These are phyloP conservation scores for Chloropicon primus DNA, from an alignment of 139 green algal genomes.

Conservation along the genomic window DNA sequence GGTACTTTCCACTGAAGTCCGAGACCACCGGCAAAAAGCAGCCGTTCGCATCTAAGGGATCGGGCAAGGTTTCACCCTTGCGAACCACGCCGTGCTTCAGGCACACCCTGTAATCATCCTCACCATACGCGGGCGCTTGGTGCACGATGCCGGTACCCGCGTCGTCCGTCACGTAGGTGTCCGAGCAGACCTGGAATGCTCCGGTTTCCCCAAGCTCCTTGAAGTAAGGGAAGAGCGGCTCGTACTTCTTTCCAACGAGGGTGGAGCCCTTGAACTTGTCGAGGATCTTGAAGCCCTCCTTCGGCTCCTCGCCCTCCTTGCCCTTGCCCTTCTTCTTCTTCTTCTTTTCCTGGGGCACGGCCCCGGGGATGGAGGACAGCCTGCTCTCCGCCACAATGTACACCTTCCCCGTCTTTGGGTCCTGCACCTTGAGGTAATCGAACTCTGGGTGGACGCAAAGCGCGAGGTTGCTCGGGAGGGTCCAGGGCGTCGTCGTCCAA, in stretches of 20 bases:
- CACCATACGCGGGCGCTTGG: slow-evolving; percentile 88
- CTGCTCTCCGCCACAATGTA: slow-evolving; percentile 81
- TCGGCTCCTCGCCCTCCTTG: slow-evolving; percentile 33
- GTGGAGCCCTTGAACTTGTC: slow-evolving; percentile 51
- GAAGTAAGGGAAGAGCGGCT: slow-evolving; percentile 93
- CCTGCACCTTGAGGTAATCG: slow-evolving; percentile 67
- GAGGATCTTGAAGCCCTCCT: slow-evolving; percentile 54
- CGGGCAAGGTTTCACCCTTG: slow-evolving; percentile 65
- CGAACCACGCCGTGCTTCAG: slow-evolving; percentile 51
- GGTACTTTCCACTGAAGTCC: slow-evolving; percentile 67
- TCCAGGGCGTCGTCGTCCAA: slow-evolving; percentile 99
- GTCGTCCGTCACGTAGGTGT: slow-evolving; percentile 91
- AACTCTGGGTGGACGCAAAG: slow-evolving; percentile 92
- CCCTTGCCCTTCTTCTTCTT: slow-evolving; percentile 1
- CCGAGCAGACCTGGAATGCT: slow-evolving; percentile 62
- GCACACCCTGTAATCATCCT: slow-evolving; percentile 96
- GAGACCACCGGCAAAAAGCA: slow-evolving; percentile 66
- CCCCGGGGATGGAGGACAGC: slow-evolving; percentile 66
- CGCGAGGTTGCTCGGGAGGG: slow-evolving; percentile 89
- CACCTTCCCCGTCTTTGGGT: slow-evolving; percentile 14
- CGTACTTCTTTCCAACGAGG: slow-evolving; percentile 71
- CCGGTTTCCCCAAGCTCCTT: slow-evolving; percentile 32
- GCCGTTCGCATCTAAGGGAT: slow-evolving; percentile 77
- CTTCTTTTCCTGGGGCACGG: slow-evolving; percentile 37
- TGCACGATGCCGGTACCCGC: slow-evolving; percentile 92